phyloP scores from a whole-genome alignment of 2,329 filamentous ascomycete species.

The Huntiella moniliformis region DNA sequence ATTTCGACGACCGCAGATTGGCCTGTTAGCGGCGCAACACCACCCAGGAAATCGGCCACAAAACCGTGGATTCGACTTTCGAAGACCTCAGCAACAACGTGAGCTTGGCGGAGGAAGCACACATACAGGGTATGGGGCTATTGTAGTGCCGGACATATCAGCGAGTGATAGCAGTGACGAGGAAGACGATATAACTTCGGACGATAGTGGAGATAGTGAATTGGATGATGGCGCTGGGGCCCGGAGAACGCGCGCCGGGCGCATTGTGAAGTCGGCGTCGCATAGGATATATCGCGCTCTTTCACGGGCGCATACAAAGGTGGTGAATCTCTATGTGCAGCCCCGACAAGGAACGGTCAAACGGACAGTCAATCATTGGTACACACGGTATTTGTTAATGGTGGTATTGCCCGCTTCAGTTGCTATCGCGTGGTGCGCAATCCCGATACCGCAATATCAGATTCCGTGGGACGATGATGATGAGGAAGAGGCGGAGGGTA shows the following conservation, averaged over 20 bases:
- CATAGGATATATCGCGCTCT: slow-evolving; percentile 15
- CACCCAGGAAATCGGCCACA: slow-evolving; percentile 13
- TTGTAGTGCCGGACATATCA: slow-evolving; percentile 26
- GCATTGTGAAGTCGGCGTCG: slow-evolving; percentile 7
- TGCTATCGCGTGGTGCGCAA: slow-evolving; percentile 43
- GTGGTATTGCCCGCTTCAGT: slow-evolving; percentile 41
- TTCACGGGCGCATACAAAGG: slow-evolving; percentile 15
- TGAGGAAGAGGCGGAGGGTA: slow-evolving; percentile 14
- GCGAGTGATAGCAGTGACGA: slow-evolving; percentile 18
- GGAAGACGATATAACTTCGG: slow-evolving; percentile 13
- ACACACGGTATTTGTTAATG: slow-evolving; percentile 40
- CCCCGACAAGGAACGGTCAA: slow-evolving; percentile 40
- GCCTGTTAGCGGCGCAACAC: slow-evolving; percentile 7
- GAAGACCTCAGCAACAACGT: slow-evolving; percentile 14
- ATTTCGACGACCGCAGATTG: slow-evolving; percentile 9
- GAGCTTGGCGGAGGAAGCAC: slow-evolving; percentile 29
- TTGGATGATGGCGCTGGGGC: background rate
- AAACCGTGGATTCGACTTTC: slow-evolving; percentile 16
- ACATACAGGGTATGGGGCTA: slow-evolving; percentile 36
- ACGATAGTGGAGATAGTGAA: background rate
- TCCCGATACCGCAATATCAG: slow-evolving; percentile 46
- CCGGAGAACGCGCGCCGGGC: background rate
- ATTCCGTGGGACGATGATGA: slow-evolving; percentile 24
- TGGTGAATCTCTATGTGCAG: slow-evolving; percentile 39
- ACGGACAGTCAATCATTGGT: slow-evolving; percentile 42